Evolutionary conservation across 805 yeast species (phyloP).

Genomic region (Kluyveromyces nonfermentans): DNA sequence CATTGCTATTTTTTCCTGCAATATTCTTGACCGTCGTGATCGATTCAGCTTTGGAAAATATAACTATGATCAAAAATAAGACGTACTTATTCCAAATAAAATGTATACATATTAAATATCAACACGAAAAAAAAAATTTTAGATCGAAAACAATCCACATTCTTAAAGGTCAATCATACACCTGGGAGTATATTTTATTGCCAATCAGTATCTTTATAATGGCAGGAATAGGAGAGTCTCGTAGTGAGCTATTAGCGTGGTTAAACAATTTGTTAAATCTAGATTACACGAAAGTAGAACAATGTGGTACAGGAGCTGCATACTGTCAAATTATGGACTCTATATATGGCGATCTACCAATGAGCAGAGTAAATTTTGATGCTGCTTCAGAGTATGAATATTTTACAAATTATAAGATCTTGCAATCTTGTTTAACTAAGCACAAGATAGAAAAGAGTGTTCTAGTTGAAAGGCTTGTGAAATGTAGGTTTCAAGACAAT

Average conservation of each 20-base stretch:
- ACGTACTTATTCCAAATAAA: no score
- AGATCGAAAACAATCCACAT: not conserved
- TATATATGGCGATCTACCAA: constrained; percentile 72
- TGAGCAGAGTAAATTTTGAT: constrained; percentile 66
- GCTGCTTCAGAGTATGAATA: constrained; percentile 67
- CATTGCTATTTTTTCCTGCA: no score
- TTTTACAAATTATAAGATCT: constrained; percentile 70
- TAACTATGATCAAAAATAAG: no score
- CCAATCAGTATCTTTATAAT: not conserved
- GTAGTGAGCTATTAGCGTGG: constrained; percentile 81
- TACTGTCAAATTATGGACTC: constrained; percentile 89
- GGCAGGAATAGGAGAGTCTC: constrained; percentile 54
- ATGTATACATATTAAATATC: no score
- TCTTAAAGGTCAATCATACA: not conserved
- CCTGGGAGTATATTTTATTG: not conserved
- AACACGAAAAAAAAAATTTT: not conserved
- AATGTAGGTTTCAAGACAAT: constrained; percentile 89
- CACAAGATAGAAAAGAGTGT: constrained; percentile 65
- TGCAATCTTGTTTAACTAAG: constrained; percentile 70
- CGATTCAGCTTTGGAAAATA: no score
- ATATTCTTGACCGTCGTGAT: no score
- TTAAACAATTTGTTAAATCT: constrained; percentile 61
- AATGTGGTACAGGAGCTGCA: constrained; percentile 93
- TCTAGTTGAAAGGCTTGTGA: constrained; percentile 72
- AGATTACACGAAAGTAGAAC: constrained; percentile 70